phyloP scores from a whole-genome alignment of 139 green algal genomes.

The Volvox africanus region DNA sequence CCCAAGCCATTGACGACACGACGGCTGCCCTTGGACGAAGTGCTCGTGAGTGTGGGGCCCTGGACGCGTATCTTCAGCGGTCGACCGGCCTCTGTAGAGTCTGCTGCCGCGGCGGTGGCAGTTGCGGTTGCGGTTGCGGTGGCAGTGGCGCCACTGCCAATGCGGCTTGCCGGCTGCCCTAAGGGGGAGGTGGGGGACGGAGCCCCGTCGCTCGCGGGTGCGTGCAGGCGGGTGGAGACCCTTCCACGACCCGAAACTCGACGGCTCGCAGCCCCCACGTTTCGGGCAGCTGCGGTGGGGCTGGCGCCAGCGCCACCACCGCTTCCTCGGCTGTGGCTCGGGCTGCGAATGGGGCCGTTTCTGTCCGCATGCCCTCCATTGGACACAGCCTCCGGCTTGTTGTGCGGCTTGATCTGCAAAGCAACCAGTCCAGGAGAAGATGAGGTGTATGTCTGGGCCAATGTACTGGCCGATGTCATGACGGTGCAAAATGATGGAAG shows the following conservation, averaged over 20 bases:
- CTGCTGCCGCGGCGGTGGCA: no score
- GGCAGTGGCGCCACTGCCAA: neutral
- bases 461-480: no score
- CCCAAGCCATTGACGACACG: neutral
- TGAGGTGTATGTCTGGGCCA: neutral
- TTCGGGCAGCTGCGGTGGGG: neutral
- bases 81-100: neutral
- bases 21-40: neutral
- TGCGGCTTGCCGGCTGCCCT: neutral
- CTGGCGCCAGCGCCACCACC: neutral
- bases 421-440: neutral
- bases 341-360: neutral
- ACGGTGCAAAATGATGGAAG: no score
- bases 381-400: neutral
- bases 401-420: slow-evolving; percentile 13
- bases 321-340: neutral
- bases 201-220: neutral
- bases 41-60: slow-evolving; percentile 1
- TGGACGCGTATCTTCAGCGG: neutral
- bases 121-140: neutral
- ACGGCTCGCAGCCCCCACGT: neutral
- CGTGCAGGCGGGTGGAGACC: neutral
- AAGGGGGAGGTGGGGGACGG: neutral
- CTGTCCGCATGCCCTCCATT: neutral
- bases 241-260: neutral